These are phyloP conservation scores for Phytophthora multivora DNA, from an alignment of 352 stramenopile genomes.

Conservation along the genomic window DNA sequence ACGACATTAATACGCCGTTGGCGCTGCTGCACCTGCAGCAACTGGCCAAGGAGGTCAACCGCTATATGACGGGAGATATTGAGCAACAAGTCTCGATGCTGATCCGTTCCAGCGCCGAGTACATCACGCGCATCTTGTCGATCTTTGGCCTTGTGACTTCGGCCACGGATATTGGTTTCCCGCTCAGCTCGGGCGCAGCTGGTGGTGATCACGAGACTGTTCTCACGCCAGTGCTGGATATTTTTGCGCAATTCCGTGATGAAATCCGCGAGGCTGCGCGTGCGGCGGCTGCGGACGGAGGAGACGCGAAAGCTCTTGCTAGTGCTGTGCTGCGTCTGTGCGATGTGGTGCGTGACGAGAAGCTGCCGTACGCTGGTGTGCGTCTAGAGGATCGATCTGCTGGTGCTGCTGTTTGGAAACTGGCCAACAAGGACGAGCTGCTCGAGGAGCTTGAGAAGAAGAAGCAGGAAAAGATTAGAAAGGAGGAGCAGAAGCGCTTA, in stretches of 20 bases:
- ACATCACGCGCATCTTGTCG: slow-evolving; percentile 88
- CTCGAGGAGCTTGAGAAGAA: slow-evolving; percentile 84
- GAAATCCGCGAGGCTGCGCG: slow-evolving; percentile 78
- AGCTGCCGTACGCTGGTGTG: slow-evolving; percentile 88
- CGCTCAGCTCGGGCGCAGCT: slow-evolving; percentile 48
- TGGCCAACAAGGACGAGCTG: slow-evolving; percentile 90
- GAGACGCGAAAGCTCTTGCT: slow-evolving; percentile 60
- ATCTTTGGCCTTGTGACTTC: slow-evolving; percentile 83
- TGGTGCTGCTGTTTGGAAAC: slow-evolving; percentile 87
- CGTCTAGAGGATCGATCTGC: slow-evolving; percentile 85
- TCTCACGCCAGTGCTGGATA: slow-evolving; percentile 89
- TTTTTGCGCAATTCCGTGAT: slow-evolving; percentile 89
- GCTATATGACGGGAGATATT: slow-evolving; percentile 69
- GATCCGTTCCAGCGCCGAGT: slow-evolving; percentile 82
- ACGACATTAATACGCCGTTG: slow-evolving; percentile 92
- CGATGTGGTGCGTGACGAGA: slow-evolving; percentile 89
- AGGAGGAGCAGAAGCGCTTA: slow-evolving; percentile 81
- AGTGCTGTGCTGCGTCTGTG: slow-evolving; percentile 80
- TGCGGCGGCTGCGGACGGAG: slow-evolving; percentile 44
- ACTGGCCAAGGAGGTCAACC: slow-evolving; percentile 87
- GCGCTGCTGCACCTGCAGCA: slow-evolving; percentile 79
- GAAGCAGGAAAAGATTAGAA: slow-evolving; percentile 72
- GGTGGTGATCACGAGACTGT: slow-evolving; percentile 77
- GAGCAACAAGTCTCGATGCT: slow-evolving; percentile 76
- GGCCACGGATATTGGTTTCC: slow-evolving; percentile 84